Base-by-base conservation (phyloP, 2,329 filamentous ascomycete species). In the Balansia obtecta region DNA sequence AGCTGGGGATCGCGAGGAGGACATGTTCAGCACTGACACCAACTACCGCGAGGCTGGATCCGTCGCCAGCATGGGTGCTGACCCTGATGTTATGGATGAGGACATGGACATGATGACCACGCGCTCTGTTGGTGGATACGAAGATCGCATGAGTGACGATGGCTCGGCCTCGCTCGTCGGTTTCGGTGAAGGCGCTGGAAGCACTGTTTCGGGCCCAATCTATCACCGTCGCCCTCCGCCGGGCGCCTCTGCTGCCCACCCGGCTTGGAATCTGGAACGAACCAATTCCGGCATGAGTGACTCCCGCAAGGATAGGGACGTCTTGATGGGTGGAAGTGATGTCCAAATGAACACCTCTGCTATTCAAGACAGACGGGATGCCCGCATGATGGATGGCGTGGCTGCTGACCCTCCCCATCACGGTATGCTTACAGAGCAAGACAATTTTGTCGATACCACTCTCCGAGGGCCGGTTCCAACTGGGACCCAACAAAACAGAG, bases 101-200 rank as follows among this genome's bases (percentile, higher is more conserved):
- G 75, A 79, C 52, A 64, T 72, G 15, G 71, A 74, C 34, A 69
- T 67, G 45, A 54, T 72, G 50, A 65, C 68, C 2, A 69, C 63
- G 34, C 71, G 69, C 15, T 78, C 74, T 38, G 67, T 73, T 2
- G 71, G 70, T 18, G 75, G 71, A 4, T 77, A 70, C 52, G 76
- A 80, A 53, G 86, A 88, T 56, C 86, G 85, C 52, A 85, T 93
- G 76, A 91, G 86, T 59, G 89, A 95, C 59, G 88, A 95, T 60
- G 85, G 83, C 8, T 83, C 82, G 48, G 87, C 84, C 2, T 91
- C 85, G 55, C 74, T 96, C 6, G 91, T 96, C 10, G 91, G 86
- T 0, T 96, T 96, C 58, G 91, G 91, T 46, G 90, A 96, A 65
- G 91, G 90, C 34, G 90, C 91, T 10, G 87, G 85, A 57, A 88